Evolutionary conservation across 148 eudicot species (phyloP).

Genomic region (Spergularia marina): DNA sequence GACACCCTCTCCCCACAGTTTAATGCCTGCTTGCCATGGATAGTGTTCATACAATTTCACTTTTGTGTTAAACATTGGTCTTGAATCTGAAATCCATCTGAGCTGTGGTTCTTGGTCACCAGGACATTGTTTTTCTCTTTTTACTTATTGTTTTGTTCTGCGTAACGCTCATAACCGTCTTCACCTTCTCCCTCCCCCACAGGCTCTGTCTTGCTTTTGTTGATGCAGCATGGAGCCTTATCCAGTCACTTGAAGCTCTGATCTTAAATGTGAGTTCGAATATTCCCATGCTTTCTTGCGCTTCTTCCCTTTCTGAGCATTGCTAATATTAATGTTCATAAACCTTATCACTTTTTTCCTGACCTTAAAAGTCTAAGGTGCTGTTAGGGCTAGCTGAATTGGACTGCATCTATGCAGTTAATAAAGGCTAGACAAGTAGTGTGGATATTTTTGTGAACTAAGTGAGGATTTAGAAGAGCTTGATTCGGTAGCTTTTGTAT

Average conservation of each 20-base stretch:
- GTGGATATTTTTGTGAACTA: background rate
- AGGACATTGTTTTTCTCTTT: no score
- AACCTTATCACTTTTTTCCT: background rate
- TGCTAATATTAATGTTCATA: background rate
- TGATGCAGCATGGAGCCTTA: constrained; percentile 58
- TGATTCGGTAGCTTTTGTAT: background rate
- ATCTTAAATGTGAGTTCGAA: constrained; percentile 59
- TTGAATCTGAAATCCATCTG: background rate
- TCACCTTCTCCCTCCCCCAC: constrained; percentile 1
- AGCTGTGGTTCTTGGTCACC: background rate
- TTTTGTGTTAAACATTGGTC: background rate
- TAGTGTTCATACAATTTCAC: background rate
- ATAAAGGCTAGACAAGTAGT: background rate
- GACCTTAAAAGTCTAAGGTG: background rate
- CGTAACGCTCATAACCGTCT: background rate
- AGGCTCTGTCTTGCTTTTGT: constrained; percentile 65
- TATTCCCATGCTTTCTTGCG: background rate
- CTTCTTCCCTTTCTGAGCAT: background rate
- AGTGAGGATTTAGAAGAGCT: constrained; percentile 6
- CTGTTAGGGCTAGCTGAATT: constrained; percentile 2
- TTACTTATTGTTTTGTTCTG: background rate
- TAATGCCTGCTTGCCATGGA: background rate
- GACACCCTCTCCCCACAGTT: background rate
- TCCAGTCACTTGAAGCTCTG: constrained; percentile 57
- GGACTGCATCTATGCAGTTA: background rate